Percentiles rank a stretch among this genome's conserved stretches.
Evolutionary conservation across 1,139 yeast species (phyloP).

Genomic region (Scheffersomyces quercinus): DNA sequence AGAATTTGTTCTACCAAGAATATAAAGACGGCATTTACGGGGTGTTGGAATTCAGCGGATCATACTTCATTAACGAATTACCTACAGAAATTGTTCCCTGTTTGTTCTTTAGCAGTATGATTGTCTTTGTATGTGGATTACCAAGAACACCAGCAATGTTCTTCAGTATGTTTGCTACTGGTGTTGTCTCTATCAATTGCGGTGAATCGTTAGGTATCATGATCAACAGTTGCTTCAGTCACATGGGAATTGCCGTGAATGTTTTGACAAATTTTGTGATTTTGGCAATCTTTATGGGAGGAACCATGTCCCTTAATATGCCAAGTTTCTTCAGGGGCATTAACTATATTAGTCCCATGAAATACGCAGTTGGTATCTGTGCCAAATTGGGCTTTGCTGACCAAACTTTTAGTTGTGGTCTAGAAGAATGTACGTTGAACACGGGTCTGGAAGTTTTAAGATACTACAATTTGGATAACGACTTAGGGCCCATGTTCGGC

Average conservation of each 20-base stretch:
- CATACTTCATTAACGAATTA: conserved; percentile 24
- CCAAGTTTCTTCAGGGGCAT: conserved; percentile 24
- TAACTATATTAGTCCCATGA: conserved; percentile 25
- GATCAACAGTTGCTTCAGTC: conserved; percentile 21
- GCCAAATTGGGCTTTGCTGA: conserved; percentile 38
- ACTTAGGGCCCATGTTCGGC: conserved; percentile 28
- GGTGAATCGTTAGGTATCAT: conserved; percentile 27
- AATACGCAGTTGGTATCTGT: conserved; percentile 27
- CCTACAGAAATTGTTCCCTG: conserved; percentile 23
- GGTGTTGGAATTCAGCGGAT: conserved; percentile 18
- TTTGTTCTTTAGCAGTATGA: conserved; percentile 19
- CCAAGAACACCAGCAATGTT: conserved; percentile 24
- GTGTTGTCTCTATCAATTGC: conserved; percentile 17
- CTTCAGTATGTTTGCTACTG: conserved; percentile 19
- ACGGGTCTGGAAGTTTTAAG: conserved; percentile 39
- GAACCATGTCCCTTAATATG: conserved; percentile 29
- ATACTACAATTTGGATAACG: conserved; percentile 30
- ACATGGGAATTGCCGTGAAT: conserved; percentile 26
- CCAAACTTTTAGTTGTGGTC: conserved; percentile 34
- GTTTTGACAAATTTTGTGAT: conserved; percentile 19
- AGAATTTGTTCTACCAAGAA: conserved; percentile 28
- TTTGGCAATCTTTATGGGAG: conserved; percentile 27
- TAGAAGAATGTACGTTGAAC: conserved; percentile 27
- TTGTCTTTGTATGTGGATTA: conserved; percentile 23
- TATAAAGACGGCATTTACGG: conserved; percentile 24